Base-by-base conservation (phyloP, 2,329 filamentous ascomycete species). In the Aureobasidium namibiae region DNA sequence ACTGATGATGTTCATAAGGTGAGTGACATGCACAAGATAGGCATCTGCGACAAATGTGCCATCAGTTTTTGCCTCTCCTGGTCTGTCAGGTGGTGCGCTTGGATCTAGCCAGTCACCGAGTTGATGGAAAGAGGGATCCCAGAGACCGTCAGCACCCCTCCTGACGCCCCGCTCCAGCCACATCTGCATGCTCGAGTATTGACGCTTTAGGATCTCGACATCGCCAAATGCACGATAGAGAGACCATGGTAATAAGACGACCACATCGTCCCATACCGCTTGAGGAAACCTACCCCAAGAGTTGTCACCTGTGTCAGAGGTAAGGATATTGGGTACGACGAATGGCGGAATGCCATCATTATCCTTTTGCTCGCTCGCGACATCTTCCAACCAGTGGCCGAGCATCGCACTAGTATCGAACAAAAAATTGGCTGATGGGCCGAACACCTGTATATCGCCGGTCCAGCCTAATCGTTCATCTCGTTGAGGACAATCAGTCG, bases 401-500 rank as follows among this genome's bases (percentile, higher is more conserved):
- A 80, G 76, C 61, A 84, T 78, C 0, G 78, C 80, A 0, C 73
- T 68, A 1, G 78, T 77, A 63, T 82, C 72, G 66, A 79, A 85
- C 0, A 85, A 70, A 62, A 78, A 84, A 52, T 75, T 79, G 0
- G 79, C 75, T 0, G 80, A 78, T 0, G 78, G 76, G 0, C 73
- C 70, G 60, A 84, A 84, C 1, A 76, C 73, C 38, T 77, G 77
- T 8, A 74, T 70, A 62, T 82, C 77, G 16, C 82, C 77, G 0
- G 76, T 80, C 82, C 81, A 81, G 21, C 78, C 77, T 6, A 82
- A 67, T 0, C 80, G 73, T 67, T 83, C 80, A 56, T 83, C 80
- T 1, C 80, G 72, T 62, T 82, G 79, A 0, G 80, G 80, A 62
- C 80, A 83, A 63, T 85, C 82, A 0, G 81, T 84, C 0, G 81